Percentiles rank a stretch among this genome's conserved stretches.
phyloP scores from a whole-genome alignment of 257 asterid genomes.

The Capsicum rhomboideum region DNA sequence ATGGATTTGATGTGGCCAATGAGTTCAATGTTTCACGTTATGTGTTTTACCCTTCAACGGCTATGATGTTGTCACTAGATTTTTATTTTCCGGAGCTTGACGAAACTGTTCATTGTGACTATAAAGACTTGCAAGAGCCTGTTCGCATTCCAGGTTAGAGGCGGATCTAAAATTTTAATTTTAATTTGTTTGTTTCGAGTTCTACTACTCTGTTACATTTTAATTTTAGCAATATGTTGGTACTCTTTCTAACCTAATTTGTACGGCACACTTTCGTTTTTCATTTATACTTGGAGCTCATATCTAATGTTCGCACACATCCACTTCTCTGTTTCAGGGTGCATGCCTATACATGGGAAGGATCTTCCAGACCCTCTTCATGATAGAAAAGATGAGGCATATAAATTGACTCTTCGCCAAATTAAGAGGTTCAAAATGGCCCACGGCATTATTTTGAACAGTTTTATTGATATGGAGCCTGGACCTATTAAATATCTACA shows the following conservation, averaged over 20 bases:
- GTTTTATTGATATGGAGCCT: conserved; percentile 9
- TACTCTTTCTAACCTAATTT: too few species aligned
- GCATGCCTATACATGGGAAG: too few species aligned
- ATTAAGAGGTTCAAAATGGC: conserved; percentile 4
- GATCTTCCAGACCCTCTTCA: conserved; percentile 8
- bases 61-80: conserved; percentile 1
- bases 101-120: not conserved
- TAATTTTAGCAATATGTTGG: too few species aligned
- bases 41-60: conserved; percentile 10
- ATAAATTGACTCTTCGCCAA: conserved; percentile 10
- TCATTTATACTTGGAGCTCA: too few species aligned
- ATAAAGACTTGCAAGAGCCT: conserved; percentile 1
- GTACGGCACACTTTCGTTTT: too few species aligned
- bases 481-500: not conserved
- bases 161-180: too few species aligned
- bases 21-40: conserved; percentile 6
- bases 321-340: too few species aligned
- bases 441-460: conserved; percentile 14
- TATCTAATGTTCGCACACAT: too few species aligned
- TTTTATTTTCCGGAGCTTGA: conserved; percentile 12
- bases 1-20: conserved; percentile 15
- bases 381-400: conserved; percentile 5
- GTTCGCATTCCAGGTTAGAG: not conserved
- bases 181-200: too few species aligned
- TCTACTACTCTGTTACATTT: too few species aligned